These are phyloP conservation scores for Naematelia encephala DNA, from an alignment of 768 basidiomycete species.

Conservation along the genomic window DNA sequence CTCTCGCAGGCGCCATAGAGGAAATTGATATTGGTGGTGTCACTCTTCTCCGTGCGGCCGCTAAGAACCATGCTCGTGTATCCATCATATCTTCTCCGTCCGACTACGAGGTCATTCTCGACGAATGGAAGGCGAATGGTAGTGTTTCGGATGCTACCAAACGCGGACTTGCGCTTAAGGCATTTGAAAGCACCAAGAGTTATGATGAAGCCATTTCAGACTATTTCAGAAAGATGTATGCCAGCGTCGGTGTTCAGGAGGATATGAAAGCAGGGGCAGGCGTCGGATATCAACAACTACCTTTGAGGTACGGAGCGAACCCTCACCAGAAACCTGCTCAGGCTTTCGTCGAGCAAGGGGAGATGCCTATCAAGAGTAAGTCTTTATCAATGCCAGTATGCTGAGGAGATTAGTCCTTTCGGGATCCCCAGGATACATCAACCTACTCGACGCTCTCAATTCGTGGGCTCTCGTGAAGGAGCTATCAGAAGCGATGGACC, in stretches of 20 bases:
- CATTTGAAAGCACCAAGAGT: constrained; percentile 90
- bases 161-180: constrained; percentile 84
- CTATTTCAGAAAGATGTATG: constrained; percentile 95
- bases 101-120: constrained; percentile 80
- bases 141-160: constrained; percentile 68
- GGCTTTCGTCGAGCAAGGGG: constrained; percentile 82
- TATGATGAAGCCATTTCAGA: constrained; percentile 95
- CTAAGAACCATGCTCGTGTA: constrained; percentile 94
- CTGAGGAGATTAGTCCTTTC: constrained; percentile 63
- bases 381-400: neutral
- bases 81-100: constrained; percentile 60
- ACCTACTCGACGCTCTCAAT: constrained; percentile 94
- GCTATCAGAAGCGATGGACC: constrained; percentile 74
- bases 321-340: constrained; percentile 99
- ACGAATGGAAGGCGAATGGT: constrained; percentile 69
- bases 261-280: constrained; percentile 61
- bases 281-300: constrained; percentile 70
- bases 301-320: constrained; percentile 92
- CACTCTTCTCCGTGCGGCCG: constrained; percentile 92
- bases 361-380: constrained; percentile 88
- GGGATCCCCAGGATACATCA: constrained; percentile 97
- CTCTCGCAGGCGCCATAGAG: constrained; percentile 86
- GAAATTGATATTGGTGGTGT: constrained; percentile 99
- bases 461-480: constrained; percentile 95
- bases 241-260: constrained; percentile 62